Base-by-base conservation (phyloP, 352 stramenopile genomes). In the Phytophthora hybrid region DNA sequence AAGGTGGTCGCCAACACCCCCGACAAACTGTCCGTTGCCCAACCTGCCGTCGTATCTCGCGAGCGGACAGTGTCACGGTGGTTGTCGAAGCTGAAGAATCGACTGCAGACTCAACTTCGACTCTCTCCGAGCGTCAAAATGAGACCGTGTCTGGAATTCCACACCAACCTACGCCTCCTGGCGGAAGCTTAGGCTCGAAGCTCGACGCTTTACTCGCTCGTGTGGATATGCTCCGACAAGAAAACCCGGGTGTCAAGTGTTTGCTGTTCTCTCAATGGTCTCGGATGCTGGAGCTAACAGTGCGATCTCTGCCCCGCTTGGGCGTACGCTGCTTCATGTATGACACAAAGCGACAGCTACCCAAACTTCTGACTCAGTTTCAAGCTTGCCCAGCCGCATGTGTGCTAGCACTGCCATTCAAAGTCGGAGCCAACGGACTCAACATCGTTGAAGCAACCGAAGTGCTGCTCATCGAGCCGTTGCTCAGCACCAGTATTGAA, bases 181-280 rank as follows among this genome's bases (percentile, higher is more conserved):
- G 76, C n/a, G 69, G 64, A 5, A 87, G 85, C 26, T 86, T 86
- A 63, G 86, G 89, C 0, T 93, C 83, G 4, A 96, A 96, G 61
- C 77, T 95, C 31, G 87, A 95, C 44, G 79, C 84, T 1, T 81
- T 95, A 13, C 66, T 91, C 19, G 65, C 68, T 1, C 81, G 87
- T 53, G 76, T 95, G 16, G 68, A 79, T 18, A 53, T 73, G 1
- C 76, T 96, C 4, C 78, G 83, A 32, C 73, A 79, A 2, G 63
- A 76, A 41, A 81, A 92, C 29, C 58, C 84, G 5, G 78, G 83
- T 19, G 87, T 97, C 26, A 98, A 98, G 74, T 88, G 84, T 37
- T 59, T 99, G 31, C 74, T 99, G 4, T 98, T 99, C 58, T 97
- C 88, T 11, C 91, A 98, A 70, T 99, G 94, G 93, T 81, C 92